Evolutionary conservation across 2,329 filamentous ascomycete species (phyloP), one percentile per base, ranked within the genome.

Genomic region (Lachnellula arida): DNA sequence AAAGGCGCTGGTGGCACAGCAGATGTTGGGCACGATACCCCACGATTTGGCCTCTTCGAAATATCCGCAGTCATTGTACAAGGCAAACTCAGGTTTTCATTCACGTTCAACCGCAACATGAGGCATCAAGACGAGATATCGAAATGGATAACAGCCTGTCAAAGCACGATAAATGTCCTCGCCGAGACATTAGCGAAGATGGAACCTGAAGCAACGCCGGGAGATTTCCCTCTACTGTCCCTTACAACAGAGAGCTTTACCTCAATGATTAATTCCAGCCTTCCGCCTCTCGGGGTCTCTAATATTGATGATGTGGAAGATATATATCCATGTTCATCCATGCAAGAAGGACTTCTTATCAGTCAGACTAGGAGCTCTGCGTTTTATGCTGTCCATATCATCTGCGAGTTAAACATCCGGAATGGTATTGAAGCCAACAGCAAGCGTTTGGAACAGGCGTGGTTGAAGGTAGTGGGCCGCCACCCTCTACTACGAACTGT

Each of bases 31-130:
- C 23, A 46, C n/a, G 23, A 59, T 23, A 55, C 54, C 5, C 49
- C 51, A 23, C 51, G 60, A 12, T 57, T 56, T 46, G 53, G 50
- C 3, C 49, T 63, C 3, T 54, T 63, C 25, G 61, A 65, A 23
- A 63, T 65, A 40, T 56, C 55, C 2, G 61, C 56, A 7, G 49
- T 51, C 1, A 56, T 65, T 8, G 42, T 55, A 8, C 53, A 60
- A 34, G 56, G 53, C 9, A 44, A 58, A 34, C 32, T 62, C 9
- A 50, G 54, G 12, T 58, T 65, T 43, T 56, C 55, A 2, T 65
- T 65, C 43, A 58, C 57, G 3, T 63, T 56, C 49, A 58, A 58
- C 17, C 46, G 52, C 11, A 15, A 54, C 5, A 63, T 61, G 23
- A 51, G 51, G 9, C 60, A 61, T 15, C 55, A 59, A 43, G 57